Base-by-base conservation (phyloP, 768 basidiomycete species). In the Brasilioporus rufonigricans region DNA sequence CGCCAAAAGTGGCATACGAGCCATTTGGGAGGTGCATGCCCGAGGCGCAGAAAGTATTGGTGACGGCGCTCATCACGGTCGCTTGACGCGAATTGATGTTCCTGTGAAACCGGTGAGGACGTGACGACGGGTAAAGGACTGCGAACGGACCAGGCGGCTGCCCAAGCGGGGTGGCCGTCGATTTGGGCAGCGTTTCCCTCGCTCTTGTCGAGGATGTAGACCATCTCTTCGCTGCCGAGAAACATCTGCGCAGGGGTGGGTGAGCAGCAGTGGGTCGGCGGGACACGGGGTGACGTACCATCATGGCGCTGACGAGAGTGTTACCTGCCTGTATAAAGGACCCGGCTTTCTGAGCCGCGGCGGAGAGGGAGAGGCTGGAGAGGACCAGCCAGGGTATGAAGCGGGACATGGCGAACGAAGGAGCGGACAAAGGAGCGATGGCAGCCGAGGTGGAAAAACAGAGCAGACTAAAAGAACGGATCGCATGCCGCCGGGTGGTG, bases 201-300 rank as follows among this genome's bases (percentile, higher is more conserved):
- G 6, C 86, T 83, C 73, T 96, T 96, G 80, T 96, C 93, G 36
- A 94, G 76, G 18, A 94, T 87, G 73, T 93, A 95, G 31, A 95
- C 87, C 69, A 85, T 89, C 61, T 90, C 76, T 29, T 81, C 74
- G 62, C 85, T 89, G 7, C 89, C 91, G 44, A 93, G 71, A 67
- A 93, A 91, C 81, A 88, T 84, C 89, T 88, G 23, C 5, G 16
- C 8, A 0, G 57, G 23, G 14, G 23, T 57, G 50, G 41, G 2
- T 13, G 12, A 11, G 1, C 16, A 19, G 11, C 1, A 26, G 43
- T 4, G 12, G 11, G 27, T 10, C 18, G 19, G 19, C 5, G 13
- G 7, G 19, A 21, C 19, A 3, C 4, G 24, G 12, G 0, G 24
- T 31, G 53, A 63, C 74, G 58, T 12, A 79, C 80, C 80, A 81